Evolutionary conservation across 2,329 filamentous ascomycete genomes (phyloP), one percentile per base, ranked within the genome.

Genomic region (Fusarium secorum): DNA sequence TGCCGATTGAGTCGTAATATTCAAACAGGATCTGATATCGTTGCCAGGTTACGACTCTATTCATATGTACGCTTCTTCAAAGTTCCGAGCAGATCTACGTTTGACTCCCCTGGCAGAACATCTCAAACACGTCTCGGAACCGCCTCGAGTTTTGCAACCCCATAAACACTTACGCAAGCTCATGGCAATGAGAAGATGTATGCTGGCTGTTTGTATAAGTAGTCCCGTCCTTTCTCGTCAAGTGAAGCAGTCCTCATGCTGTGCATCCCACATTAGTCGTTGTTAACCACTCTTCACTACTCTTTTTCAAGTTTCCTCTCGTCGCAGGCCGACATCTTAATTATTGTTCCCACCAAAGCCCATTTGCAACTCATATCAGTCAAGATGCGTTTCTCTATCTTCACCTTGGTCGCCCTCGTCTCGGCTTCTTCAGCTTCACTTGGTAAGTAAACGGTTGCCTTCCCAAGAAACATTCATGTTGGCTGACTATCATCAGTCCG

Each of bases 351-450:
- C 55, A 60, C 36, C 44, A 54, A 46, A 42, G 32, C 41, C 73
- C 72, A 66, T 75, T 60, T 51, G 57, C 56, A 48, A 49, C 38
- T 45, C 18, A 35, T 35, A 55, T 39, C 42, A 73, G 77, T 80
- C 83, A 87, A 82, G 65, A 88, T 88, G 86, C 84, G 87, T 82
- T 85, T 84, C 83, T 82, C 83, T 64, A 67, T 83, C 68, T 68
- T 85, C 74, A 80, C 83, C 74, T 62, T 87, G 68, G 78, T 86
- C 73, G 79, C 85, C 68, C 78, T 88, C 68, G 80, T 82, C 78
- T 79, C 83, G 60, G 79, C 83, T 74, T 84, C 81, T 73, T 77
- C 85, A 74, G 86, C 85, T 61, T 79, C 74, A 54, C 51, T 70
- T 46, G 67, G 78, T 80, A 74, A 68, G 78, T 61, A 26, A 42